A percentile compares a stretch with the other conserved stretches of the same genome.
These are phyloP conservation scores for Hamigera avellanea DNA, from an alignment of 495 filamentous ascomycete genomes.

Conservation along the genomic window DNA sequence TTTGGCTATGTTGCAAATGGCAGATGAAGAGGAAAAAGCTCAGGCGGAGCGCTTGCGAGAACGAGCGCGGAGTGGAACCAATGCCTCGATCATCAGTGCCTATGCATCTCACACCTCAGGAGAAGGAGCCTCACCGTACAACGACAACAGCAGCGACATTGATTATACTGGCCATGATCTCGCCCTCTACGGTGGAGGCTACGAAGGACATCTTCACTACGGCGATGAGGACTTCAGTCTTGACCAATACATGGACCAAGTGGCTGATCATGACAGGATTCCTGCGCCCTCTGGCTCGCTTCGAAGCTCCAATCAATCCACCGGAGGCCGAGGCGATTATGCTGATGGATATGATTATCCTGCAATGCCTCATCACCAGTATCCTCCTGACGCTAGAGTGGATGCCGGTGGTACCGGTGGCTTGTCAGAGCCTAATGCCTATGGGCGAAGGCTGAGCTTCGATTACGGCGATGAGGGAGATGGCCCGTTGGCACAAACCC, in stretches of 20 bases:
- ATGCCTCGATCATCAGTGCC: slow-evolving; percentile 24
- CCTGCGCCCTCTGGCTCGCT: slow-evolving; percentile 18
- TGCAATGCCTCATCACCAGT: no score
- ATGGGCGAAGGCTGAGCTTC: slow-evolving; percentile 65
- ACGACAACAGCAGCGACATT: slow-evolving; percentile 36
- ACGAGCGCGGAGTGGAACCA: slow-evolving; percentile 45
- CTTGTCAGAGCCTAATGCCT: slow-evolving; percentile 56
- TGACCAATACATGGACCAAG: slow-evolving; percentile 12
- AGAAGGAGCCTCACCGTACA: slow-evolving; percentile 10
- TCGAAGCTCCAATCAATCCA: slow-evolving; percentile 25
- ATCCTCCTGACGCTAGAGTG: slow-evolving; percentile 43
- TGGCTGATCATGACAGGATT: slow-evolving; percentile 4
- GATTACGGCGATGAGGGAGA: slow-evolving; percentile 80
- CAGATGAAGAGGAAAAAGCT: slow-evolving; percentile 66
- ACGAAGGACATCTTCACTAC: slow-evolving; percentile 60
- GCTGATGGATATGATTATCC: slow-evolving; percentile 32
- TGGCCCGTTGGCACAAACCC: slow-evolving; percentile 32
- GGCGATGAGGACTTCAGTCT: slow-evolving; percentile 39
- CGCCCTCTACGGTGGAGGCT: slow-evolving; percentile 61
- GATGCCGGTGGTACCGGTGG: slow-evolving; percentile 84
- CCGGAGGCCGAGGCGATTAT: slow-evolving; percentile 20
- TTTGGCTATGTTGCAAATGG: slow-evolving; percentile 68
- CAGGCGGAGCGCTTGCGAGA: slow-evolving; percentile 29
- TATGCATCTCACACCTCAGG: slow-evolving; percentile 14
- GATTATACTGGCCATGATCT: slow-evolving; percentile 66